Evolutionary conservation across 1,284 basidiomycete genomes (phyloP).

Genomic region (Jaminaea rosea): DNA sequence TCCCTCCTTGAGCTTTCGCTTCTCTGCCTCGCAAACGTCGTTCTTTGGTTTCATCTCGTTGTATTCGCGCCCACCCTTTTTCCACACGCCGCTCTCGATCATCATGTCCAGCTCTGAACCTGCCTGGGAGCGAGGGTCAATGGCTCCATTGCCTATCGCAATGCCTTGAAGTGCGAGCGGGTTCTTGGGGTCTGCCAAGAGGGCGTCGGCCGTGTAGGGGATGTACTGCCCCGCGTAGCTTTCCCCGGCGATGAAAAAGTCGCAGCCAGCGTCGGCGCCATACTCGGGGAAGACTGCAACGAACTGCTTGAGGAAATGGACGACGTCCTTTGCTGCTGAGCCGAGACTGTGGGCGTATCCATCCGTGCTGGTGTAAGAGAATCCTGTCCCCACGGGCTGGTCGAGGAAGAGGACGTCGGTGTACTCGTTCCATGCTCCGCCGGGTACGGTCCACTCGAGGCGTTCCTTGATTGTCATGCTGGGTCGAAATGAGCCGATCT

Average conservation of each 20-base stretch:
- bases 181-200: conserved; percentile 60
- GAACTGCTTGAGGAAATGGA: conserved; percentile 77
- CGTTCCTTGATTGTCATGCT: conserved; percentile 62
- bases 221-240: conserved; percentile 28
- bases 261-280: conserved; percentile 62
- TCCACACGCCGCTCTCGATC: conserved; percentile 67
- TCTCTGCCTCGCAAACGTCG: not conserved
- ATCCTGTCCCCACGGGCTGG: conserved; percentile 91
- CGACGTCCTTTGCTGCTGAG: conserved; percentile 70
- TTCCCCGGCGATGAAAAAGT: conserved; percentile 46
- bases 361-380: conserved; percentile 78
- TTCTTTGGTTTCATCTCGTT: not conserved
- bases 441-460: conserved; percentile 57
- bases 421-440: conserved; percentile 97
- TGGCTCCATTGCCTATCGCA: conserved; percentile 96
- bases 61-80: conserved; percentile 35
- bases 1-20: conserved; percentile 9
- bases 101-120: conserved; percentile 82
- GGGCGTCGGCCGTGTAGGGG: conserved; percentile 60
- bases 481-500: conserved; percentile 73
- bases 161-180: conserved; percentile 61
- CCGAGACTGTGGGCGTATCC: conserved; percentile 60
- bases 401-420: conserved; percentile 92
- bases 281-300: conserved; percentile 87
- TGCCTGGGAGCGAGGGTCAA: conserved; percentile 80